These are phyloP conservation scores for Diplosphaera chodatii DNA, from an alignment of 139 green algal species.

Conservation along the genomic window DNA sequence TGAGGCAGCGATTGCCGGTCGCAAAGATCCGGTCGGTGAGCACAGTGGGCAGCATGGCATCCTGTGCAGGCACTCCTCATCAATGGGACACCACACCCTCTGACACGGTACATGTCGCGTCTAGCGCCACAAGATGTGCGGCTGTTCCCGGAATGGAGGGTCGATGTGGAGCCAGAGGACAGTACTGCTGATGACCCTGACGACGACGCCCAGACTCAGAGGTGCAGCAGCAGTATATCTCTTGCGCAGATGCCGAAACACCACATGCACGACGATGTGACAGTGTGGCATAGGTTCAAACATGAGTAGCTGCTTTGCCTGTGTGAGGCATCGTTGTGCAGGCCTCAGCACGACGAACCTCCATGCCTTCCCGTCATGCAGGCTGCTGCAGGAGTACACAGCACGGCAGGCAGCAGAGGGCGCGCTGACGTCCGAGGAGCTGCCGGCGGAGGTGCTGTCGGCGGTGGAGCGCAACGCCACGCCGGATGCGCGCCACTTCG, in stretches of 20 bases:
- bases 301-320: no score
- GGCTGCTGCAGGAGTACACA: conserved; percentile 47
- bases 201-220: conserved; percentile 24
- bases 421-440: conserved; percentile 52
- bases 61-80: no score
- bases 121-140: not conserved
- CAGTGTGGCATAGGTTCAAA: no score
- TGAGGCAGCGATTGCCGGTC: not conserved
- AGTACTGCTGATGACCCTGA: conserved; percentile 21
- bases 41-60: no score
- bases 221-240: no score
- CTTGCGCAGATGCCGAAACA: no score
- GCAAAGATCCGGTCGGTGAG: not conserved
- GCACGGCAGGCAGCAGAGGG: conserved; percentile 36
- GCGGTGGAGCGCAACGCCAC: conserved; percentile 38
- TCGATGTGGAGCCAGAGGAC: conserved; percentile 70
- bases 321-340: no score
- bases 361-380: not conserved
- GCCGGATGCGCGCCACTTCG: conserved; percentile 47
- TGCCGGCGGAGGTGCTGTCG: conserved; percentile 51
- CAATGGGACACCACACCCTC: no score
- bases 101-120: no score
- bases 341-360: no score
- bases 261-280: no score
- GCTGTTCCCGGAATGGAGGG: conserved; percentile 57